Evolutionary conservation across 306 rosid genomes (phyloP).

Genomic region (Luffa aegyptiaca): DNA sequence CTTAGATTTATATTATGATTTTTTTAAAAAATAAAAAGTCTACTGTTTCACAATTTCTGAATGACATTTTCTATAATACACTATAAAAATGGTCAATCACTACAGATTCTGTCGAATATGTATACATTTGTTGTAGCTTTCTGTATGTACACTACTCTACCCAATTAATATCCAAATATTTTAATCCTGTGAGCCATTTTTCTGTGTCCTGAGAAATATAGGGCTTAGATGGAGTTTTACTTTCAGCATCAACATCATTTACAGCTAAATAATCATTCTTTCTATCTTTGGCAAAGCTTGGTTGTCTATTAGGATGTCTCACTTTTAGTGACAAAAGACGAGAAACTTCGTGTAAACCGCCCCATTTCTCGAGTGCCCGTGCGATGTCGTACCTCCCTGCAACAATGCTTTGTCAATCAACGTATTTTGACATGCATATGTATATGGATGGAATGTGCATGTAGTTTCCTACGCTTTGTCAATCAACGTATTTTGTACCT

Average conservation of each 20-base stretch:
- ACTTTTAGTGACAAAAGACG: slow-evolving; percentile 69
- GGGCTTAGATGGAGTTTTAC: slow-evolving; percentile 33
- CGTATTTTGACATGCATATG: background rate
- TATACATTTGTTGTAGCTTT: slow-evolving; percentile 7
- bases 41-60: background rate
- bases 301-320: slow-evolving; percentile 53
- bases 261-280: slow-evolving; percentile 27
- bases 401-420: background rate
- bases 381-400: slow-evolving; percentile 85
- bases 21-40: background rate
- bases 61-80: background rate
- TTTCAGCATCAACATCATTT: slow-evolving; percentile 28
- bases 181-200: slow-evolving; percentile 60
- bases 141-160: slow-evolving; percentile 27
- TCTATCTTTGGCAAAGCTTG: slow-evolving; percentile 33
- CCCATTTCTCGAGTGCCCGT: slow-evolving; percentile 90
- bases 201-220: slow-evolving; percentile 55
- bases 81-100: background rate
- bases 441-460: background rate
- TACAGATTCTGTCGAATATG: background rate
- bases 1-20: background rate
- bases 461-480: background rate
- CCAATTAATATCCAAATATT: slow-evolving; percentile 75
- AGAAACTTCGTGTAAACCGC: slow-evolving; percentile 86
- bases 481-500: slow-evolving; percentile 23